phyloP scores from a whole-genome alignment of 331 rosid species.

The Acacia concinna region DNA sequence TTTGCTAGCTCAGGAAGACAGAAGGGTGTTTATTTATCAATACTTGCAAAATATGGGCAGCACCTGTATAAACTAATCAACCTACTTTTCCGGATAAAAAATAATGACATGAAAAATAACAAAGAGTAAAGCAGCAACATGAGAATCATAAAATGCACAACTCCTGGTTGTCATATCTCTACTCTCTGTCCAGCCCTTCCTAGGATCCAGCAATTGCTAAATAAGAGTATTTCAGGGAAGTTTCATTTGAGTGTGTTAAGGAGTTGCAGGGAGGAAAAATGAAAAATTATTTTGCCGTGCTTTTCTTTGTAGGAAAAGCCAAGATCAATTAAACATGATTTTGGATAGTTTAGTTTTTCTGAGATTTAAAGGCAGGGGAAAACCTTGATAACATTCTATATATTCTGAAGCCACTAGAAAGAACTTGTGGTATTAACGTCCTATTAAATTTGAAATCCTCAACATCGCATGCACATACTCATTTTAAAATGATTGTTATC shows the following conservation, averaged over 20 bases:
- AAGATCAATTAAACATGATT: neutral
- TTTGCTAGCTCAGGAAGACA: neutral
- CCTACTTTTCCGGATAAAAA: neutral
- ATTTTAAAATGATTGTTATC: neutral
- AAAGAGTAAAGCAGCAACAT: neutral
- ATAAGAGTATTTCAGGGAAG: neutral
- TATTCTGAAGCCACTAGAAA: neutral
- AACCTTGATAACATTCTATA: neutral
- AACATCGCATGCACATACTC: neutral
- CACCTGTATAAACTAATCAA: neutral
- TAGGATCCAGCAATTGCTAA: neutral
- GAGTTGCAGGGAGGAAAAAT: neutral
- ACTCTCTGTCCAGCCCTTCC: neutral
- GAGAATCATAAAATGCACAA: neutral
- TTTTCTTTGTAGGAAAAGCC: constrained; percentile 4
- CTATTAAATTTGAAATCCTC: neutral
- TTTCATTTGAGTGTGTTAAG: neutral
- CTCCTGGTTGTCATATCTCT: neutral
- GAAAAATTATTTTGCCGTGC: neutral
- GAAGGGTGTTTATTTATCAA: neutral
- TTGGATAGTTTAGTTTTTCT: neutral
- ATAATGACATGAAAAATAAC: neutral
- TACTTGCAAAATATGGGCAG: neutral
- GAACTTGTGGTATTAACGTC: neutral
- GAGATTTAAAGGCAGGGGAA: neutral